phyloP scores from a whole-genome alignment of 2,329 filamentous ascomycete species.

The Ophidiomyces ophidiicola region DNA sequence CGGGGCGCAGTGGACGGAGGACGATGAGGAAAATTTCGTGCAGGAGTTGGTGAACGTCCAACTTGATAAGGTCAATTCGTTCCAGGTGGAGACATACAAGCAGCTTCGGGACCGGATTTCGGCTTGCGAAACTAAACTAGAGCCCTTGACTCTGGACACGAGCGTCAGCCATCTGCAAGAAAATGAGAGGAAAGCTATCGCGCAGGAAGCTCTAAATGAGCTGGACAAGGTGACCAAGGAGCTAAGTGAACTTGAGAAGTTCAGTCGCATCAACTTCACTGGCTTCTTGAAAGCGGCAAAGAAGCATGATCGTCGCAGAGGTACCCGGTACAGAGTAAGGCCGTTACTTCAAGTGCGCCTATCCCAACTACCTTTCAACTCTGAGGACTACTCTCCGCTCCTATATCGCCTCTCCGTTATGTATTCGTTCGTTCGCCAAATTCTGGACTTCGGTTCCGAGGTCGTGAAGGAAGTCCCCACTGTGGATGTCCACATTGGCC shows the following conservation, averaged over 20 bases:
- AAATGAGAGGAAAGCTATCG: conserved; percentile 41
- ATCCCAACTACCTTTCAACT: conserved; percentile 84
- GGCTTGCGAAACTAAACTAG: conserved; percentile 53
- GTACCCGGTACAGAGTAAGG: conserved; percentile 71
- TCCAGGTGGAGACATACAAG: conserved; percentile 71
- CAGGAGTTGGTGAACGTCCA: conserved; percentile 91
- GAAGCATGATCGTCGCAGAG: conserved; percentile 94
- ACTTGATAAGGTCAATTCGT: conserved; percentile 84
- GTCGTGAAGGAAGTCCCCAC: conserved; percentile 36
- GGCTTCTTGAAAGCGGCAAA: conserved; percentile 97
- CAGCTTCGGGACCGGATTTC: conserved; percentile 69
- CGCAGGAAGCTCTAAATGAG: conserved; percentile 60
- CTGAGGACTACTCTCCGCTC: conserved; percentile 81
- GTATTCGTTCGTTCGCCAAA: conserved; percentile 87
- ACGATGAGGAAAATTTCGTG: conserved; percentile 86
- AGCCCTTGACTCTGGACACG: conserved; percentile 40
- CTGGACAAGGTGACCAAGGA: conserved; percentile 66
- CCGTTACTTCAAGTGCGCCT: conserved; percentile 85
- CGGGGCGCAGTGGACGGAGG: conserved; percentile 69
- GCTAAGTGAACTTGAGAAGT: conserved; percentile 86
- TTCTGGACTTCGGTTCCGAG: conserved; percentile 45
- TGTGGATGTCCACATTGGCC: conserved; percentile 37
- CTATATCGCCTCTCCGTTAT: conserved; percentile 82
- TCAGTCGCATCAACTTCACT: conserved; percentile 92
- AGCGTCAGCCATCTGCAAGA: conserved; percentile 26